Evolutionary conservation across 495 filamentous ascomycete genomes (phyloP).

Genomic region (Letharia lupina): DNA sequence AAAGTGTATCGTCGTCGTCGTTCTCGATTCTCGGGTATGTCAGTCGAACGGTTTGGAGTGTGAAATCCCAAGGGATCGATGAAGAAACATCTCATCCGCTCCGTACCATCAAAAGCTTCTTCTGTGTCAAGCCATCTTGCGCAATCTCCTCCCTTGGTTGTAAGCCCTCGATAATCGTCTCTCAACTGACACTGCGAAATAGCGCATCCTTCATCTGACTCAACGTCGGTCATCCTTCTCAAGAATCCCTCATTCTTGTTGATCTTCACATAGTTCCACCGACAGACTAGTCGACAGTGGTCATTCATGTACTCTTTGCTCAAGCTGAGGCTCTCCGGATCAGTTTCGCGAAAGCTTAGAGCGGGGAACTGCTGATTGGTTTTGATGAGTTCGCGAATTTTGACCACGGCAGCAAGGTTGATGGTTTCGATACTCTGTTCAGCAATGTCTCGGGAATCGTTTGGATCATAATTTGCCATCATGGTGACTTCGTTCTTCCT

Average conservation of each 20-base stretch:
- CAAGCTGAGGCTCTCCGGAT: not conserved
- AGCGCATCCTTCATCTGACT: constrained; percentile 18
- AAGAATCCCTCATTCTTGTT: constrained; percentile 2
- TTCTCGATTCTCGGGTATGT: not conserved
- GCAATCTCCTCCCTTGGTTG: constrained; percentile 24
- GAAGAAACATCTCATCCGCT: not conserved
- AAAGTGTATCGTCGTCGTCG: constrained; percentile 45
- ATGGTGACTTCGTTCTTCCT: constrained; percentile 16
- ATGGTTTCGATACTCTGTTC: constrained; percentile 9
- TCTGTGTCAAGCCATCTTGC: constrained; percentile 12
- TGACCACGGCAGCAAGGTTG: constrained; percentile 7
- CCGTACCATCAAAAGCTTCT: constrained; percentile 3
- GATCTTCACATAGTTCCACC: constrained; percentile 7
- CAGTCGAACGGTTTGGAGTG: not conserved
- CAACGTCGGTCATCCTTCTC: not conserved
- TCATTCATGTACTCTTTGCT: not conserved
- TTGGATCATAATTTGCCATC: not conserved
- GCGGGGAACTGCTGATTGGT: constrained; percentile 14
- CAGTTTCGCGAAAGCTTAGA: constrained; percentile 3
- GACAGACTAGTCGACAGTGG: constrained; percentile 13
- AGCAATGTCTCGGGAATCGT: not conserved
- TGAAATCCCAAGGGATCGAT: constrained; percentile 8
- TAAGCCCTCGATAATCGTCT: constrained; percentile 26
- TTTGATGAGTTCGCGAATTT: constrained; percentile 13
- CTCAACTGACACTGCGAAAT: constrained; percentile 22